phyloP scores from a whole-genome alignment of 495 filamentous ascomycete species.

The Hyaloscypha variabilis region DNA sequence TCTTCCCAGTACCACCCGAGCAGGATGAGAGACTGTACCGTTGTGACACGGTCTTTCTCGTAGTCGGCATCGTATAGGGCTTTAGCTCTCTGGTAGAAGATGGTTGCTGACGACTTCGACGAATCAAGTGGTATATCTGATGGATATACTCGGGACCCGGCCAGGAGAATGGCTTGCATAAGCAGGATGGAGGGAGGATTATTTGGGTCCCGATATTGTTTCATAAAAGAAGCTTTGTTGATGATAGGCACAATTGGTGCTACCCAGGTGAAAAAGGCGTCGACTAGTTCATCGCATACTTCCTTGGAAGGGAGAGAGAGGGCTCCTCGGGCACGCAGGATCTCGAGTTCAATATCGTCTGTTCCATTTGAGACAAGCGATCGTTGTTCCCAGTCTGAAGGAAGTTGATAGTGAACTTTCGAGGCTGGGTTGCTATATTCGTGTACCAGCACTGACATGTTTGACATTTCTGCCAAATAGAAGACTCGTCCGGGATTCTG shows the following conservation, averaged over 20 bases:
- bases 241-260: slow-evolving; percentile 20
- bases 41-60: slow-evolving; percentile 17
- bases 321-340: slow-evolving; percentile 13
- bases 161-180: slow-evolving; percentile 15
- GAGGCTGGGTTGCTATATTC: slow-evolving; percentile 1
- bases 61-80: slow-evolving; percentile 19
- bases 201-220: slow-evolving; percentile 6
- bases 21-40: slow-evolving; percentile 16
- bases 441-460: slow-evolving; percentile 15
- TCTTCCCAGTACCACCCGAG: slow-evolving; percentile 19
- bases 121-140: not conserved
- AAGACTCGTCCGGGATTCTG: slow-evolving; percentile 8
- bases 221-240: slow-evolving; percentile 8
- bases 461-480: slow-evolving; percentile 14
- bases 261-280: slow-evolving; percentile 21
- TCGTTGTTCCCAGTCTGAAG: not conserved
- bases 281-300: slow-evolving; percentile 15
- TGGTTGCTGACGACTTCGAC: not conserved
- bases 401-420: slow-evolving; percentile 9
- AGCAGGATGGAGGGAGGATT: slow-evolving; percentile 16
- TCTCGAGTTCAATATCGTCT: slow-evolving; percentile 6
- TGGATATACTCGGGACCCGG: slow-evolving; percentile 11
- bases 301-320: slow-evolving; percentile 13
- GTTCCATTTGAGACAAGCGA: not conserved
- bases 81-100: slow-evolving; percentile 16